Percentiles rank a stretch among this genome's conserved stretches.
Evolutionary conservation across 148 eudicot species (phyloP).

Genomic region (Pouteria glomerata): DNA sequence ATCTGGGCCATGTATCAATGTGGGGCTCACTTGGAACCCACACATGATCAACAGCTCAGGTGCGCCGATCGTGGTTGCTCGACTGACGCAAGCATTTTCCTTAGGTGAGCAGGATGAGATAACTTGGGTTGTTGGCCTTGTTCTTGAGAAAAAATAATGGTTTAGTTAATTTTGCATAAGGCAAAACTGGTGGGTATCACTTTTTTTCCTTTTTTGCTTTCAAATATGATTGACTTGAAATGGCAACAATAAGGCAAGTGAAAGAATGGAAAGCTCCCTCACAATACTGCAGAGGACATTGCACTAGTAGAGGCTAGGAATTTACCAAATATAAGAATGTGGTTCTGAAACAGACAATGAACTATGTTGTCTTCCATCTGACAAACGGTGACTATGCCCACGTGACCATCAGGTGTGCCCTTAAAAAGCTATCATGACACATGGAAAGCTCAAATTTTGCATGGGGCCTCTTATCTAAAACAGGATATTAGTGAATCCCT

Average conservation of each 20-base stretch:
- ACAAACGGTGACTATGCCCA: not conserved
- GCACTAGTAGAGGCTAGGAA: not conserved
- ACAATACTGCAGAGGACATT: not conserved
- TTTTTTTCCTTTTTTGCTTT: not conserved
- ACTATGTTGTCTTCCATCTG: not conserved
- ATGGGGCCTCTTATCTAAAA: constrained; percentile 10
- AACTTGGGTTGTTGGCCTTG: too few relatives aligned
- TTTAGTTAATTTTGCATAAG: too few relatives aligned
- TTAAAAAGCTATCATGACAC: not conserved
- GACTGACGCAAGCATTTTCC: too few relatives aligned
- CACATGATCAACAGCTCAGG: too few relatives aligned
- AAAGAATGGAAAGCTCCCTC: not conserved
- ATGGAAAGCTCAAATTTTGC: constrained; percentile 3
- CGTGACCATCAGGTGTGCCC: not conserved
- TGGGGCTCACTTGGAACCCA: too few relatives aligned
- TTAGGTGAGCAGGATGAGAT: too few relatives aligned
- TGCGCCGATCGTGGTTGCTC: too few relatives aligned
- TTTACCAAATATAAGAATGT: not conserved
- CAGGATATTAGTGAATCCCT: constrained; percentile 3
- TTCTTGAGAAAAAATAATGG: too few relatives aligned
- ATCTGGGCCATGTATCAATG: too few relatives aligned
- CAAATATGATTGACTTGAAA: not conserved
- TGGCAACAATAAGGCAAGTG: not conserved
- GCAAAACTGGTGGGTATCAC: too few relatives aligned
- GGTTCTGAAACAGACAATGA: not conserved